Evolutionary conservation across 768 basidiomycete species (phyloP).

Genomic region (Phanerochaete sordida): DNA sequence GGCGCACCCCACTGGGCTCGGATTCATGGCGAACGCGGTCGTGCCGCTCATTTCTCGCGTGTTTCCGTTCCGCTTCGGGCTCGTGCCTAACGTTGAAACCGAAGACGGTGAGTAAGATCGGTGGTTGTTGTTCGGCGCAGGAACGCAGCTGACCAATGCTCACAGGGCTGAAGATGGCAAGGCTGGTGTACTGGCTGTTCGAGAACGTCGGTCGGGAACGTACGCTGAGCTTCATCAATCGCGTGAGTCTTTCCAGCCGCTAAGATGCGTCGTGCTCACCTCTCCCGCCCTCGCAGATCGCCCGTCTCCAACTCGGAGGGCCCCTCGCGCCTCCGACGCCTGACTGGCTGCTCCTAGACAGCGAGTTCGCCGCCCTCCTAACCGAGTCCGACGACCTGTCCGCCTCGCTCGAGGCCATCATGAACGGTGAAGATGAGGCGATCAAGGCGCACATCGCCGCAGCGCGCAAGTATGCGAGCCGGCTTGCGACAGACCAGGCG

Average conservation of each 20-base stretch:
- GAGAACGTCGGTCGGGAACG: slow-evolving; percentile 57
- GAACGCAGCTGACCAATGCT: too few relatives aligned
- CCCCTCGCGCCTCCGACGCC: slow-evolving; percentile 31
- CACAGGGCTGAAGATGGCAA: slow-evolving; percentile 68
- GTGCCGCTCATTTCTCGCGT: slow-evolving; percentile 67
- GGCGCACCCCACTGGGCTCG: slow-evolving; percentile 53
- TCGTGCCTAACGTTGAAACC: slow-evolving; percentile 69
- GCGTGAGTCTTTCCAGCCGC: too few relatives aligned
- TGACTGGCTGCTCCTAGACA: slow-evolving; percentile 41
- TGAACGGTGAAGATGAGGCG: slow-evolving; percentile 27
- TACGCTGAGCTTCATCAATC: slow-evolving; percentile 58
- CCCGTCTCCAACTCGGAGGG: slow-evolving; percentile 30
- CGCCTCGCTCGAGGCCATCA: slow-evolving; percentile 34
- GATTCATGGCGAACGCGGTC: slow-evolving; percentile 62
- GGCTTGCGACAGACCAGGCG: slow-evolving; percentile 49
- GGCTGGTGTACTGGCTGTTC: slow-evolving; percentile 64
- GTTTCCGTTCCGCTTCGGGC: slow-evolving; percentile 79
- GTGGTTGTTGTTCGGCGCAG: too few relatives aligned
- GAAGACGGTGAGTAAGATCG: slow-evolving; percentile 33
- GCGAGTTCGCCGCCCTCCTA: slow-evolving; percentile 35
- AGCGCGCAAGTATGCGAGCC: slow-evolving; percentile 41
- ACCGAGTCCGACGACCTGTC: not conserved
- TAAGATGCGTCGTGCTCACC: slow-evolving; percentile 14
- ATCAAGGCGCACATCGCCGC: slow-evolving; percentile 40
- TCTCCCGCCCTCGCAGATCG: slow-evolving; percentile 28